Evolutionary conservation across 768 basidiomycete species (phyloP).

Genomic region (Neoboletus magnificus): DNA sequence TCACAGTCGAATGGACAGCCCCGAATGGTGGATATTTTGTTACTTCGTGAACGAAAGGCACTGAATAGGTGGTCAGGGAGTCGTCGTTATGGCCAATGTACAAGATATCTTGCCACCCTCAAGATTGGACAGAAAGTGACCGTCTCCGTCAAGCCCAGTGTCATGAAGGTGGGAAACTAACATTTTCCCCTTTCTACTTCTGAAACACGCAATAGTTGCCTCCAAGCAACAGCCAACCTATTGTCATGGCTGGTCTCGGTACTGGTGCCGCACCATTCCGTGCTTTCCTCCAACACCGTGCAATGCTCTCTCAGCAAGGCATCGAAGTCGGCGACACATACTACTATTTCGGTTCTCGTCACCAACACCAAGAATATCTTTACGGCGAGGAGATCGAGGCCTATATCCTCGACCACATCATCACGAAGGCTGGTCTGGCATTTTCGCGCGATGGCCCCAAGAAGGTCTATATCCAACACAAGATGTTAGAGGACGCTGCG

Average conservation of each 20-base stretch:
- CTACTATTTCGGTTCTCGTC: conserved; percentile 98
- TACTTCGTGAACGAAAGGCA: background rate
- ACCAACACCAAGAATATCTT: conserved; percentile 93
- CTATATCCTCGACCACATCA: conserved; percentile 78
- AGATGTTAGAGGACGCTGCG: conserved; percentile 89
- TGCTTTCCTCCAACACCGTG: conserved; percentile 96
- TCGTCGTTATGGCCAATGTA: conserved; percentile 89
- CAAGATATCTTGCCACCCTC: conserved; percentile 85
- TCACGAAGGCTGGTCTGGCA: conserved; percentile 89
- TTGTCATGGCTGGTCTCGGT: conserved; percentile 98
- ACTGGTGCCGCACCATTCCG: conserved; percentile 99
- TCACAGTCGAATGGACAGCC: conserved; percentile 92
- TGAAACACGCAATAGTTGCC: conserved; percentile 58
- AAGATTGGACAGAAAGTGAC: conserved; percentile 89
- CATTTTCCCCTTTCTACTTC: background rate
- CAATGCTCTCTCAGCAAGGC: conserved; percentile 72
- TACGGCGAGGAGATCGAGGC: conserved; percentile 97
- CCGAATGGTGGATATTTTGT: conserved; percentile 60
- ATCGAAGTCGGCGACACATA: conserved; percentile 86
- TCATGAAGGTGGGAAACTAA: conserved; percentile 79
- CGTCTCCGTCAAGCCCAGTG: conserved; percentile 96
- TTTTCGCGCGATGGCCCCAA: conserved; percentile 92
- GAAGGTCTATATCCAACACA: conserved; percentile 99
- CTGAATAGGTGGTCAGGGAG: conserved; percentile 46
- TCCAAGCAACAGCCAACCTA: conserved; percentile 75